Conservation (phyloP, 2,329 filamentous ascomycete species). For the Bertia moriformis region DNA sequence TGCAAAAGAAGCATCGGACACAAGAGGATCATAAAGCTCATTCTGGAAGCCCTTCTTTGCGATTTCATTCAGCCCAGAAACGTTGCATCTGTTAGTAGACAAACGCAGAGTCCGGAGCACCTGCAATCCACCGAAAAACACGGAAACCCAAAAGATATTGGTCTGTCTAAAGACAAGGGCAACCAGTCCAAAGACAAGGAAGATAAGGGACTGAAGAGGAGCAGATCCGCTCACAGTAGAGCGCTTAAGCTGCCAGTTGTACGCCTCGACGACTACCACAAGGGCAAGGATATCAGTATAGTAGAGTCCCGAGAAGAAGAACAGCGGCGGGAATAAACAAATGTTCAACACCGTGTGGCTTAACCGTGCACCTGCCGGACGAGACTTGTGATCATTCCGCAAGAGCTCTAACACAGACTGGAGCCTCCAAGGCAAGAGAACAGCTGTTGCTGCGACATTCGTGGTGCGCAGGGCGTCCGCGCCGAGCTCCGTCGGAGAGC, state of each 20-base stretch:
- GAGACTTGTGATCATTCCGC: conserved; percentile 29
- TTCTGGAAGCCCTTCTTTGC: conserved; percentile 35
- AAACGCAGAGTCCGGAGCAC: conserved; percentile 29
- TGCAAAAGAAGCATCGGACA: background rate
- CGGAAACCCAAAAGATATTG: conserved; percentile 87
- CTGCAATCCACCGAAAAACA: conserved; percentile 56
- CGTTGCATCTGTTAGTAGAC: background rate
- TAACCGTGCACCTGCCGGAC: conserved; percentile 10
- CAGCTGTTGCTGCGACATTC: background rate
- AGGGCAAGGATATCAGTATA: conserved; percentile 88
- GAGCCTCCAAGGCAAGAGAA: conserved; percentile 21
- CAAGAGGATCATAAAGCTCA: background rate
- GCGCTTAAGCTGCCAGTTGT: conserved; percentile 38
- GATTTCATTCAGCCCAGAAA: background rate
- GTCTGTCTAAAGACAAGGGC: conserved; percentile 77
- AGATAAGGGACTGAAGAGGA: conserved; percentile 21
- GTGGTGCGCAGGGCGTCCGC: background rate
- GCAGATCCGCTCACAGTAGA: conserved; percentile 14
- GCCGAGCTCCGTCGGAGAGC: conserved; percentile 6
- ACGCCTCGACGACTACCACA: conserved; percentile 56
- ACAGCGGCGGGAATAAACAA: conserved; percentile 72
- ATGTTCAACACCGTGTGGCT: conserved; percentile 63
- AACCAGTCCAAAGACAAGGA: conserved; percentile 42
- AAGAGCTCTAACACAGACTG: conserved; percentile 34
- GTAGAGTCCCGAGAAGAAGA: conserved; percentile 91